These are phyloP conservation scores for Exidia glandulosa DNA, from an alignment of 768 basidiomycete genomes.

Conservation along the genomic window DNA sequence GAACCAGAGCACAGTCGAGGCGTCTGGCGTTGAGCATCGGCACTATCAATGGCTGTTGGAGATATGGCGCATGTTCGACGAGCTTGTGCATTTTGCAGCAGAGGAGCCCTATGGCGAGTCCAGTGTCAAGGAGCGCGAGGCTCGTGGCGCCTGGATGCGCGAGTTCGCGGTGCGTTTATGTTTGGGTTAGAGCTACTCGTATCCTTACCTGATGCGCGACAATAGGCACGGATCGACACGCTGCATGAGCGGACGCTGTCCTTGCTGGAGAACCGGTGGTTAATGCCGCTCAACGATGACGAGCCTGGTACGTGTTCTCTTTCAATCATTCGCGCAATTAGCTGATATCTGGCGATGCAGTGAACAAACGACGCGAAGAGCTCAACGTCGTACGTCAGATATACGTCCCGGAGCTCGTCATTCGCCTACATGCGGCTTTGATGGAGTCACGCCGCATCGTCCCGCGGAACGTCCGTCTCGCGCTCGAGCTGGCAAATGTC, in stretches of 20 bases:
- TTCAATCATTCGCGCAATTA: background rate
- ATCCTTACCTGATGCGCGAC: background rate
- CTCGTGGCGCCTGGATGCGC: constrained; percentile 45
- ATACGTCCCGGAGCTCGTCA: constrained; percentile 80
- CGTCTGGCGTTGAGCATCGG: constrained; percentile 36
- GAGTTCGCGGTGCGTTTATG: constrained; percentile 45
- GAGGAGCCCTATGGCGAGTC: constrained; percentile 27
- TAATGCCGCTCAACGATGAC: constrained; percentile 44
- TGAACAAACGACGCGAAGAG: constrained; percentile 24
- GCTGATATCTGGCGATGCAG: background rate
- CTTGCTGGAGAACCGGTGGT: constrained; percentile 69
- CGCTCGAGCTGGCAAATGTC: constrained; percentile 67
- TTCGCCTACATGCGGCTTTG: constrained; percentile 70
- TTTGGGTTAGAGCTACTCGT: background rate
- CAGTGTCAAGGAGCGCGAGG: constrained; percentile 48
- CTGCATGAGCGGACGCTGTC: constrained; percentile 56
- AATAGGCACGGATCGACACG: constrained; percentile 45
- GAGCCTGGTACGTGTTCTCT: background rate
- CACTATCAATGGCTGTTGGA: constrained; percentile 74
- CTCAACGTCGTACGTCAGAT: constrained; percentile 77
- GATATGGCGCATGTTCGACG: constrained; percentile 36
- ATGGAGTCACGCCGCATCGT: constrained; percentile 49
- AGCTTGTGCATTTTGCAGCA: constrained; percentile 6
- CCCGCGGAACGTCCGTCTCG: constrained; percentile 50
- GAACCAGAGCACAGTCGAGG: constrained; percentile 10